Base-by-base conservation (phyloP, 768 basidiomycete species). In the Tulasnella sp. region DNA sequence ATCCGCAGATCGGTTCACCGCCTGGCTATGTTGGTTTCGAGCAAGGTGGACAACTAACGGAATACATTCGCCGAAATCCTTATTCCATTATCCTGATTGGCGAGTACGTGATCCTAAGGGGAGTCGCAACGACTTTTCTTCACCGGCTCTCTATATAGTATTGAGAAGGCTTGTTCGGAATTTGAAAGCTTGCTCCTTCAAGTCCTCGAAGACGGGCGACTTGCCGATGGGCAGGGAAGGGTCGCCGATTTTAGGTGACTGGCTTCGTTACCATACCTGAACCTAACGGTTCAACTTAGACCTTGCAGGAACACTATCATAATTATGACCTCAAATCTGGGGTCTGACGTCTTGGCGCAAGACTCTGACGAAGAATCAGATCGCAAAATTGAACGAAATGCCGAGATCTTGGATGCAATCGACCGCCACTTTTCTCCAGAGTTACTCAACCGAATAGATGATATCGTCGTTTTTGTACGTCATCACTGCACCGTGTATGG, bases 251-350 rank as follows among this genome's bases (percentile, higher is more conserved):
- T 78, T 41, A 41, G 41, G 41, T 41, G 41, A 41, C n/a, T n/a
- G n/a, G n/a, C n/a, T n/a, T n/a, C n/a, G n/a, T n/a, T n/a, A n/a
- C n/a, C n/a, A n/a, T n/a, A n/a, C n/a, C n/a, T n/a, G n/a, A n/a
- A n/a, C n/a, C 41, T 4, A 3, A 41, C 41, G 3, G 9, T 41
- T 41, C 41, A 41, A 3, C 41, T 9, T n/a, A n/a, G 9, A 9
- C 41, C 41, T 41, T 41, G 41, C 77, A 64, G 92, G 80, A 97
- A 96, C 85, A 95, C 95, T 0, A 94, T 97, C 84, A 95, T 97
- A 85, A 94, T 96, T 86, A 93, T 97, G 92, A 97, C 96, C 5
- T 96, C 94, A 74, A 98, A 98, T 84, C 89, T 97, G n/a, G 96
- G 95, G 72, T 41, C 3, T 41, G 41, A 41, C 41, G 9, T 41